These are phyloP conservation scores for Metarhizium sp. DNA, from an alignment of 2,329 filamentous ascomycete species.

Conservation along the genomic window DNA sequence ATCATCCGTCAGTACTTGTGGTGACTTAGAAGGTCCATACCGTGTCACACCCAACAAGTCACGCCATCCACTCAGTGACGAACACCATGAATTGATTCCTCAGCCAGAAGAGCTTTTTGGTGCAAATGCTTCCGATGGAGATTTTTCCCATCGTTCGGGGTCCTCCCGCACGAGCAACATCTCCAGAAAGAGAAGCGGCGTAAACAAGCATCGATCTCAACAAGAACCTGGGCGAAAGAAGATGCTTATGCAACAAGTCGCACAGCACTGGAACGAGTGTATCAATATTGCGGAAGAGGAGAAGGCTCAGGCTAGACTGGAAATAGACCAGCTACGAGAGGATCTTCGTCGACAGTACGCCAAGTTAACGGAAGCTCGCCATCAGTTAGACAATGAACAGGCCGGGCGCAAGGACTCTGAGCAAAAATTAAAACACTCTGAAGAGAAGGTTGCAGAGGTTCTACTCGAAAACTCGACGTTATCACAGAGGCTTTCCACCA, in stretches of 20 bases:
- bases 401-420: conserved; percentile 15
- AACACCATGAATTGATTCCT: conserved; percentile 1
- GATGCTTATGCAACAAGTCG: conserved; percentile 21
- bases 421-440: conserved; percentile 15
- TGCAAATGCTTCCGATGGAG: not conserved
- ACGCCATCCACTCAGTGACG: not conserved
- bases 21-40: conserved; percentile 21
- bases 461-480: conserved; percentile 16
- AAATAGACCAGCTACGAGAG: conserved; percentile 18
- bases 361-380: conserved; percentile 9
- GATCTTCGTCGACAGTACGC: conserved; percentile 11
- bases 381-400: conserved; percentile 13
- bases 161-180: conserved; percentile 25
- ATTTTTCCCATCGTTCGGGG: conserved; percentile 11
- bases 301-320: conserved; percentile 12
- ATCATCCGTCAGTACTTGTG: conserved; percentile 17
- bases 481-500: conserved; percentile 16
- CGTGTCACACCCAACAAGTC: conserved; percentile 11
- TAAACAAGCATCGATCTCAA: conserved; percentile 8
- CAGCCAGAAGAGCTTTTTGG: not conserved
- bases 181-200: conserved; percentile 18
- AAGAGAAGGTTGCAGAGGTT: conserved; percentile 13
- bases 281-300: conserved; percentile 21
- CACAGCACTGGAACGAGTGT: conserved; percentile 24
- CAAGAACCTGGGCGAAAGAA: conserved; percentile 16